Percentiles rank a stretch among this genome's conserved stretches.
Conservation (phyloP, 805 yeast genomes). For the Brettanomyces custersianus region DNA sequence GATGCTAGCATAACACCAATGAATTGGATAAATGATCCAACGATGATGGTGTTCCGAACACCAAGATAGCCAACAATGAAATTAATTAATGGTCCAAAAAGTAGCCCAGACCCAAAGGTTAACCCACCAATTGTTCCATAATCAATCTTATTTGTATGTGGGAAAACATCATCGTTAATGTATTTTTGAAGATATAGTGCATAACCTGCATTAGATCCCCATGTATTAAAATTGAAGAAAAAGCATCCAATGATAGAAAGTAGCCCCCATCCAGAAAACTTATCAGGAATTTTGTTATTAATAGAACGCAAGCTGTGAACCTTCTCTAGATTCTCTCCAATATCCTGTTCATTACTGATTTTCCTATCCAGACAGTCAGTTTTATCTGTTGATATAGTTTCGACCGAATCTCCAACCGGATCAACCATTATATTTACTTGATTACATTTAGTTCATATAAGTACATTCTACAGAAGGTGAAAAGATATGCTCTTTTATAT, state of each 20-base stretch:
- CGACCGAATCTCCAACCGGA: too few relatives aligned
- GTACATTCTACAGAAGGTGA: too few relatives aligned
- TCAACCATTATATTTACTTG: too few relatives aligned
- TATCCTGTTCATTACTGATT: too few relatives aligned
- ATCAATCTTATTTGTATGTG: constrained; percentile 47
- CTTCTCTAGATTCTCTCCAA: constrained; percentile 4
- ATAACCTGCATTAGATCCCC: constrained; percentile 69
- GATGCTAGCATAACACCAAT: constrained; percentile 53
- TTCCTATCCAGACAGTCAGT: too few relatives aligned
- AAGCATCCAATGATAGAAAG: constrained; percentile 34
- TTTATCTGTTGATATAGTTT: too few relatives aligned
- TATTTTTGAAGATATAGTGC: constrained; percentile 57
- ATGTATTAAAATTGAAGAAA: constrained; percentile 46
- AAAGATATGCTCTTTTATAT: too few relatives aligned
- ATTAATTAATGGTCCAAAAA: constrained; percentile 40
- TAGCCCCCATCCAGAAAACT: constrained; percentile 64
- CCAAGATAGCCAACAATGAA: constrained; percentile 38
- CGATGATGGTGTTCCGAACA: constrained; percentile 27
- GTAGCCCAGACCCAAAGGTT: constrained; percentile 47
- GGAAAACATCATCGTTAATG: constrained; percentile 38
- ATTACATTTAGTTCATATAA: too few relatives aligned
- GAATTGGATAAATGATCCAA: constrained; percentile 45
- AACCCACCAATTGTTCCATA: constrained; percentile 65
- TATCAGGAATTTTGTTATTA: constrained; percentile 40
- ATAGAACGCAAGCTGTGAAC: constrained; percentile 5